phyloP scores from a whole-genome alignment of 345 rosid genomes.

The Hibiscus syriacus region DNA sequence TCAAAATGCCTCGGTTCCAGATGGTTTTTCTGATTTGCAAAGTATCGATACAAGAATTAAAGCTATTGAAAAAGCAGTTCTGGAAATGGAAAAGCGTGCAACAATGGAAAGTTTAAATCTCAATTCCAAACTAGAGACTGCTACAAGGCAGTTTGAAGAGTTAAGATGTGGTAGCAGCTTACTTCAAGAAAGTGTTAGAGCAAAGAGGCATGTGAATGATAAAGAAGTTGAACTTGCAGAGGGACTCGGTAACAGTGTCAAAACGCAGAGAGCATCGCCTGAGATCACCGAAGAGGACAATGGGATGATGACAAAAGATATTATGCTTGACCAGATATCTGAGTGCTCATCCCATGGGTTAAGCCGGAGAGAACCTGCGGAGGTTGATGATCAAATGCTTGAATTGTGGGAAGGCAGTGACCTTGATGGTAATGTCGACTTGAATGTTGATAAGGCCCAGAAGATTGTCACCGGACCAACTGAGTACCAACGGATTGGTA shows the following conservation, averaged over 20 bases:
- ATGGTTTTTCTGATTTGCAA: slow-evolving; percentile 38
- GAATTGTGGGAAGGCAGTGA: slow-evolving; percentile 48
- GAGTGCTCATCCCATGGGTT: slow-evolving; percentile 73
- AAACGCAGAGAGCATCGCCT: slow-evolving; percentile 30
- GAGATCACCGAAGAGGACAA: slow-evolving; percentile 43
- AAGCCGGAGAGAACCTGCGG: slow-evolving; percentile 57
- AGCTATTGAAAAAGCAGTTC: slow-evolving; percentile 53
- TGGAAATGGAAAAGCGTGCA: slow-evolving; percentile 53
- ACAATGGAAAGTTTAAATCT: slow-evolving; percentile 39
- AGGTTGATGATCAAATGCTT: slow-evolving; percentile 49
- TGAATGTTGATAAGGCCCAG: slow-evolving; percentile 36
- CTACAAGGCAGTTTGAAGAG: slow-evolving; percentile 46
- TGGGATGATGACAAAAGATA: slow-evolving; percentile 78
- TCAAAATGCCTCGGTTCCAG: slow-evolving; percentile 14
- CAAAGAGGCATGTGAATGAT: slow-evolving; percentile 23
- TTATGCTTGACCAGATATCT: slow-evolving; percentile 80
- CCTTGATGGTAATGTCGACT: slow-evolving; percentile 35
- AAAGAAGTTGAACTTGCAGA: slow-evolving; percentile 14
- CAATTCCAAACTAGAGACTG: slow-evolving; percentile 48
- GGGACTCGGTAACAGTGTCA: slow-evolving; percentile 21
- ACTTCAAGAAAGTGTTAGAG: slow-evolving; percentile 15
- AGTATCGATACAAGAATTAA: slow-evolving; percentile 47
- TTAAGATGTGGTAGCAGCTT: slow-evolving; percentile 28
- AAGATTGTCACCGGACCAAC: slow-evolving; percentile 12
- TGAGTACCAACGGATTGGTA: slow-evolving; percentile 6